Percentiles rank a stretch among this genome's conserved stretches.
phyloP scores from a whole-genome alignment of 768 basidiomycete species.

The Tubosaeta sp. region DNA sequence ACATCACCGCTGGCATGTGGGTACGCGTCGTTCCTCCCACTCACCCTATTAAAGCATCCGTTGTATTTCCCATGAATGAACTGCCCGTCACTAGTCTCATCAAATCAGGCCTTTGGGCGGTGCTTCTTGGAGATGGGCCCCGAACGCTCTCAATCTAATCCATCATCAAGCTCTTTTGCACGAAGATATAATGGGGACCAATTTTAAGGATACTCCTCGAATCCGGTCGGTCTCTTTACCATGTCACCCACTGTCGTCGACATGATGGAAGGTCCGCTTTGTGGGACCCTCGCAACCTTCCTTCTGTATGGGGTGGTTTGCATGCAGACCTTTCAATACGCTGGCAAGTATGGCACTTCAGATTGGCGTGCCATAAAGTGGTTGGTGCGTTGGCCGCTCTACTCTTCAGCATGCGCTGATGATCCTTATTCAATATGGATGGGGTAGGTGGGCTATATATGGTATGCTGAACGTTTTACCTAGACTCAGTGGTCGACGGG shows the following conservation, averaged over 20 bases:
- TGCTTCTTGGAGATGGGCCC: neutral
- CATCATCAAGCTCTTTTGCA: too few species aligned
- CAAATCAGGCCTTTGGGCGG: neutral
- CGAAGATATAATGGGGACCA: neutral
- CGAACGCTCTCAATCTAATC: too few species aligned
- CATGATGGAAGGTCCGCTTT: slow-evolving; percentile 13
- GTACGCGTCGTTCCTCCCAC: neutral
- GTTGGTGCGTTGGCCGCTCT: slow-evolving; percentile 10
- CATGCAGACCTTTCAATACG: slow-evolving; percentile 15
- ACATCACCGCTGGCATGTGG: neutral
- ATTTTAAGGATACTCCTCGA: neutral
- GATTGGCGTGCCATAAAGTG: slow-evolving; percentile 6
- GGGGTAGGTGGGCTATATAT: slow-evolving; percentile 9
- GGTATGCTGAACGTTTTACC: slow-evolving; percentile 1
- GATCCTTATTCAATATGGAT: neutral
- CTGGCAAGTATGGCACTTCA: neutral
- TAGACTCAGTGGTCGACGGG: neutral
- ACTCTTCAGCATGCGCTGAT: neutral
- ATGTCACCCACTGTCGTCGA: slow-evolving; percentile 4
- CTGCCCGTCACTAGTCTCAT: neutral
- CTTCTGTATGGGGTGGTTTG: slow-evolving; percentile 15
- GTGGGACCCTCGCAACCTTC: slow-evolving; percentile 9
- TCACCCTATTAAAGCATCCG: neutral
- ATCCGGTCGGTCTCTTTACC: neutral
- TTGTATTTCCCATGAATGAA: neutral